phyloP scores from a whole-genome alignment of 73 alveolate genomes.

The Paramecium pentaurelia region DNA sequence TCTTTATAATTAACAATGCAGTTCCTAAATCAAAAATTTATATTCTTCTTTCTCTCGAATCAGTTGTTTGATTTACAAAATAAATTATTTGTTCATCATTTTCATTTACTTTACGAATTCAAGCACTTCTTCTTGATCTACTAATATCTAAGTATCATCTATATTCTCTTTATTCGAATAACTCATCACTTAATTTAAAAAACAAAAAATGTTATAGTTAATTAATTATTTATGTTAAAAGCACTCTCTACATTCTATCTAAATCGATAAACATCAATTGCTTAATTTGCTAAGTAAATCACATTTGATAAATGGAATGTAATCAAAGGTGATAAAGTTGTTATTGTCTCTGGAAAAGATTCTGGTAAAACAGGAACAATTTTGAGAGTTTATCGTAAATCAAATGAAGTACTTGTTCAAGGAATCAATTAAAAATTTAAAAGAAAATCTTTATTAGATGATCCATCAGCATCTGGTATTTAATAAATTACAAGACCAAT shows the following conservation, averaged over 20 bases:
- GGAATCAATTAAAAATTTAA: constrained; percentile 74
- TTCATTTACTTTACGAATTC: not conserved
- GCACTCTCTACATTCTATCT: not conserved
- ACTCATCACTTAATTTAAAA: not conserved
- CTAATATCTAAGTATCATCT: not conserved
- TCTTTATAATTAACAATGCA: not conserved
- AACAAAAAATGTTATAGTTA: not conserved
- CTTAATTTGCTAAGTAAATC: not conserved
- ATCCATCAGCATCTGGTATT: not conserved
- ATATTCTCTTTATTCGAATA: not conserved
- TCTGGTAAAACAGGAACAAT: constrained; percentile 79
- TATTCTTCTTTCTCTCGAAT: not conserved
- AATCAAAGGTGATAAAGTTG: constrained; percentile 79
- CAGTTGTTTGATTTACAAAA: not conserved
- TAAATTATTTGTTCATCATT: not conserved
- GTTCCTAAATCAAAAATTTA: not conserved
- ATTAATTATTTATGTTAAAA: constrained; percentile 9
- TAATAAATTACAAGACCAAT: constrained; percentile 63
- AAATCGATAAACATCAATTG: not conserved
- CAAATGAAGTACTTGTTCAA: constrained; percentile 71
- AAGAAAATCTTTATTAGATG: constrained; percentile 7
- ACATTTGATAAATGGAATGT: constrained; percentile 72
- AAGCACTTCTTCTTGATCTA: not conserved
- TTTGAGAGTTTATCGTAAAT: constrained; percentile 67
- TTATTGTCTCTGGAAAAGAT: constrained; percentile 76